Evolutionary conservation across 257 asterid species (phyloP).

Genomic region (Solanum dulcamara): DNA sequence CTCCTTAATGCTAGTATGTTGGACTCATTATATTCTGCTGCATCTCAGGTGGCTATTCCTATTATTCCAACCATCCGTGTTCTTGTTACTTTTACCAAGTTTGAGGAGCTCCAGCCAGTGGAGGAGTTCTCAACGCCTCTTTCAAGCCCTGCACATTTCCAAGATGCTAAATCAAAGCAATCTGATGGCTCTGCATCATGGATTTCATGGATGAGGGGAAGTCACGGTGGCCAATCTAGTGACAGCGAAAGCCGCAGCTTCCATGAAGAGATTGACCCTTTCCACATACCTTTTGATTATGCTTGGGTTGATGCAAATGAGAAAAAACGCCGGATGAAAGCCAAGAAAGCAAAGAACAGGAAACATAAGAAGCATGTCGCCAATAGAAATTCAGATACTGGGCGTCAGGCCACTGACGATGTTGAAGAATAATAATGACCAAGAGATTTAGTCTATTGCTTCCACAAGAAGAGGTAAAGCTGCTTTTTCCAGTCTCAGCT

Average conservation of each 20-base stretch:
- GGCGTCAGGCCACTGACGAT: slow-evolving; percentile 20
- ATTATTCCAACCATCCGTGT: slow-evolving; percentile 85
- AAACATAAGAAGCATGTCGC: slow-evolving; percentile 52
- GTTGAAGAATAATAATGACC: slow-evolving; percentile 13
- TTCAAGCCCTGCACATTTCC: slow-evolving; percentile 64
- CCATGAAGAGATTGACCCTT: slow-evolving; percentile 78
- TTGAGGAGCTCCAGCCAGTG: slow-evolving; percentile 73
- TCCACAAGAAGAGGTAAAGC: not conserved
- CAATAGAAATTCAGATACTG: slow-evolving; percentile 38
- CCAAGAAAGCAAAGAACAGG: slow-evolving; percentile 82
- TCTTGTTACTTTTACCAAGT: slow-evolving; percentile 83
- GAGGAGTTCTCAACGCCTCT: slow-evolving; percentile 93
- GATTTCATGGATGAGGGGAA: slow-evolving; percentile 97
- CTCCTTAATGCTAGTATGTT: not conserved
- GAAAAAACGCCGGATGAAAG: slow-evolving; percentile 84
- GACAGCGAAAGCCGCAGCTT: slow-evolving; percentile 71
- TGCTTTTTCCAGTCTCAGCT: not conserved
- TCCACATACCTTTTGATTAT: slow-evolving; percentile 79
- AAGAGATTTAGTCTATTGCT: not conserved
- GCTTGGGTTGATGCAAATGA: slow-evolving; percentile 90
- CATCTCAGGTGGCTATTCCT: slow-evolving; percentile 82
- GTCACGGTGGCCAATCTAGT: slow-evolving; percentile 62
- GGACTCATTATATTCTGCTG: not conserved
- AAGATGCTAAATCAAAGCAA: slow-evolving; percentile 65
- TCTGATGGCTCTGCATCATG: slow-evolving; percentile 68